Evolutionary conservation across 352 stramenopile species (phyloP).

Genomic region (Phytophthora sp.): DNA sequence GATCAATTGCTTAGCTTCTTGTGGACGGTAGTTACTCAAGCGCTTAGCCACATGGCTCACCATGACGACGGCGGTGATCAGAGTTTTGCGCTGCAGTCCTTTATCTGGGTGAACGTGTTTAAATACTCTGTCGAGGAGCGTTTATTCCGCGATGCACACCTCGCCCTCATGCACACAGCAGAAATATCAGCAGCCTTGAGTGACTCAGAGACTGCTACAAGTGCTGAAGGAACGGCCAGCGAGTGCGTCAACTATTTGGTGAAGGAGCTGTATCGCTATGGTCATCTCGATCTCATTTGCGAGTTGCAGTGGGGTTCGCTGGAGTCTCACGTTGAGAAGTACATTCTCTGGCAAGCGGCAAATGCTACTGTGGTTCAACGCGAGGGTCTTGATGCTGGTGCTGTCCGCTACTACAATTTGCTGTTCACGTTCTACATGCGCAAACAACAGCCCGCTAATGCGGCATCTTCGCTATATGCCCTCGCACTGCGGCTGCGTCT

Average conservation of each 20-base stretch:
- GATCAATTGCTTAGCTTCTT: conserved; percentile 66
- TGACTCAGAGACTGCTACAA: conserved; percentile 5
- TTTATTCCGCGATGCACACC: conserved; percentile 65
- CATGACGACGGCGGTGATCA: conserved; percentile 36
- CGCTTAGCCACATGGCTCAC: conserved; percentile 37
- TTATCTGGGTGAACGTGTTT: conserved; percentile 86
- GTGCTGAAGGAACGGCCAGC: conserved; percentile 44
- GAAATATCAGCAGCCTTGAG: conserved; percentile 41
- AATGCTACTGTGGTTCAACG: conserved; percentile 61
- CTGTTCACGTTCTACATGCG: conserved; percentile 75
- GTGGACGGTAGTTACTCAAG: conserved; percentile 69
- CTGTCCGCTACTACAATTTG: conserved; percentile 69
- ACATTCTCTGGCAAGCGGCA: conserved; percentile 76
- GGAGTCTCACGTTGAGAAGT: conserved; percentile 67
- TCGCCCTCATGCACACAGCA: conserved; percentile 75
- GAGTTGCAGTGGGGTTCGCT: conserved; percentile 74
- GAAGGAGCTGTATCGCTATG: conserved; percentile 73
- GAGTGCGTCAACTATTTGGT: conserved; percentile 80
- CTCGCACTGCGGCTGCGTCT: conserved; percentile 60
- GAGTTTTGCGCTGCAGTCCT: conserved; percentile 61
- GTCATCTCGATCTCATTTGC: conserved; percentile 70
- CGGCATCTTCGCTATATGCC: conserved; percentile 62
- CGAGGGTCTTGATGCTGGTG: conserved; percentile 42
- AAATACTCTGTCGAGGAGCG: conserved; percentile 78
- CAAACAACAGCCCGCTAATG: conserved; percentile 68